Percentiles rank a stretch among this genome's conserved stretches.
Evolutionary conservation across 2,329 filamentous ascomycete genomes (phyloP).

Genomic region (Fusarium haematococcum): DNA sequence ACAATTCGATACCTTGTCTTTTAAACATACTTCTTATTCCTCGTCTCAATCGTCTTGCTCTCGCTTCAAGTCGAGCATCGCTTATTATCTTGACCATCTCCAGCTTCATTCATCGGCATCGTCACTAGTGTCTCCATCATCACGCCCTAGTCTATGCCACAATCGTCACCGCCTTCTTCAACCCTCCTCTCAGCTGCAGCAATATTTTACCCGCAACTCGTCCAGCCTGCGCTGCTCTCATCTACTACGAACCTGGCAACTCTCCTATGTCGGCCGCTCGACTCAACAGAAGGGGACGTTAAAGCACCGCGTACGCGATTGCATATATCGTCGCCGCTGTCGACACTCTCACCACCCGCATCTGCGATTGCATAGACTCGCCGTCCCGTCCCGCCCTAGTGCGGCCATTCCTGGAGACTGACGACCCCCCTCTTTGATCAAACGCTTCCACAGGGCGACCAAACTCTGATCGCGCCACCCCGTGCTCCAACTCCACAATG

Average conservation of each 20-base stretch:
- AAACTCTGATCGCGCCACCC: slow-evolving; percentile 37
- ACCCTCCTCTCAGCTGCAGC: slow-evolving; percentile 31
- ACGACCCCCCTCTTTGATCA: slow-evolving; percentile 37
- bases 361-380: slow-evolving; percentile 38
- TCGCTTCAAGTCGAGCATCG: slow-evolving; percentile 27
- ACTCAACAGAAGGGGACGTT: slow-evolving; percentile 39
- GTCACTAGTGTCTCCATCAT: slow-evolving; percentile 33
- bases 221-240: slow-evolving; percentile 21
- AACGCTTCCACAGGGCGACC: slow-evolving; percentile 36
- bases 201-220: slow-evolving; percentile 30
- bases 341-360: slow-evolving; percentile 35
- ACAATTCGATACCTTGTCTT: slow-evolving; percentile 39
- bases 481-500: slow-evolving; percentile 53
- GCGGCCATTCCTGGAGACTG: slow-evolving; percentile 44
- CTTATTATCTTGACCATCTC: slow-evolving; percentile 8
- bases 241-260: slow-evolving; percentile 18
- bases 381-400: slow-evolving; percentile 45
- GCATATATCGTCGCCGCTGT: slow-evolving; percentile 24
- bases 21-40: slow-evolving; percentile 31
- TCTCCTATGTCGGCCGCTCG: slow-evolving; percentile 40
- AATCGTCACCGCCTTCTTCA: slow-evolving; percentile 41
- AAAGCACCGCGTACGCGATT: slow-evolving; percentile 41
- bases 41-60: slow-evolving; percentile 16
- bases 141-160: slow-evolving; percentile 42
- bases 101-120: slow-evolving; percentile 14